Evolutionary conservation across 2,329 filamentous ascomycete genomes (phyloP), one percentile per base, ranked within the genome.

Genomic region (Pyricularia sp.): DNA sequence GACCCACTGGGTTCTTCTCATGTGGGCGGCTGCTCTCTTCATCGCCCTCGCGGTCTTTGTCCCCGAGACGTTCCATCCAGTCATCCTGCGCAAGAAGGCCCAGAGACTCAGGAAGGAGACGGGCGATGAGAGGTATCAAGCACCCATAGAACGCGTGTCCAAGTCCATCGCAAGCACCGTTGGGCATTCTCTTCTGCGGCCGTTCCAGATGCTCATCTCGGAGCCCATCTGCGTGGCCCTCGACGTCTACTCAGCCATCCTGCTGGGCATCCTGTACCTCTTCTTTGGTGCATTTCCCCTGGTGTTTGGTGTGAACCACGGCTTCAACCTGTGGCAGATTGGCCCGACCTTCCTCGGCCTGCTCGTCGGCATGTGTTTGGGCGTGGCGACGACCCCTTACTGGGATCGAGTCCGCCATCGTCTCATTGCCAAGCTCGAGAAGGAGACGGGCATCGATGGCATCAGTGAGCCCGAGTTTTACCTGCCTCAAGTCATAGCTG

Each of bases 281-380:
- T 97, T 96, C 81, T 96, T 97, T 77, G 93, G 93, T 25, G 93
- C 93, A 0, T 97, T 97, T 74, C 86, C 90, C 5, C 81, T 96
- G 64, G 88, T 97, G 20, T 97, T 97, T 75, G 77, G 83, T 30
- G 86, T 84, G 64, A 88, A 91, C 65, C 90, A 96, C 76, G 88
- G 86, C 25, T 93, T 97, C 80, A 88, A 87, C 68, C 81, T 93
- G 12, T 95, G 90, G 83, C 91, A 97, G 78, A 83, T 87, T 12
- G 94, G 93, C n/a, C 80, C 95, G 69, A 85, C 88, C 17, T 97
- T 97, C 78, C 75, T 95, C 65, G 90, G 89, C 17, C 84, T 92
- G 69, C 82, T 91, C 66, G 80, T 88, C 2, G 90, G 91, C 64
- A 92, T 92, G 88, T 70, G 90, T 1, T 65, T 83, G 10, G 90